Base-by-base conservation (phyloP, 2,329 filamentous ascomycete genomes). In the Epichloe scottii region DNA sequence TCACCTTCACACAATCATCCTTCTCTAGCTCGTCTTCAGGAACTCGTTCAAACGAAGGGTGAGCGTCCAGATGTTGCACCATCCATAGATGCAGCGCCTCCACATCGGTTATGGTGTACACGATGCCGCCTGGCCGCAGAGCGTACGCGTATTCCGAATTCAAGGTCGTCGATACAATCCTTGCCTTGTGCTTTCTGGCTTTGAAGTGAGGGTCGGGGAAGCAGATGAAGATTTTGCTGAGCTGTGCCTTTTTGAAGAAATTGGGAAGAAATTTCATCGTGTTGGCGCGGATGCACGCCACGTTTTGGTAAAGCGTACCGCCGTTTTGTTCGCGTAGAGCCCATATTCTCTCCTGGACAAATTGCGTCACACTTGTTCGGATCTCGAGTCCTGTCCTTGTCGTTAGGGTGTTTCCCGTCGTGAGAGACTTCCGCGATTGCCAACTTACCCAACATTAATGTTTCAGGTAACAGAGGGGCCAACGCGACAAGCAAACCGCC, bases 191-290 rank as follows among this genome's bases (percentile, higher is more conserved):
- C 69, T 98, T 98, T 56, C 91, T 80, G 12, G 88, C 82, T 70
- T 98, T 98, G 75, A 98, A 98, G 69, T 98, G 93, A 53, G 93
- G 93, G 63, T 98, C 93, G 0, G 93, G 93, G 65, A 98, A 98
- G 73, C 93, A 98, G 60, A 98, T 87, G 68, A 98, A 98, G 63
- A 97, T 87, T 64, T 94, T 94, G 56, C 77, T 79, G 14, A 98
- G 79, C 65, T 96, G 90, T 14, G 71, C 75, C 61, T 84, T 86
- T 50, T 70, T 73, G 74, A 98, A 97, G 75, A 96, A 95, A 65
- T 98, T 97, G 55, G 94, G 91, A n/a, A 98, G 74, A 68, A 97
- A 98, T 67, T 98, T 98, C 93, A 98, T 98, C 5, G 89, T 88
- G 71, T 98, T 98, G 57, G 88, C 87, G 55, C 93, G 84, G 46